phyloP scores from a whole-genome alignment of 768 basidiomycete species.

The Tulasnella sp. region DNA sequence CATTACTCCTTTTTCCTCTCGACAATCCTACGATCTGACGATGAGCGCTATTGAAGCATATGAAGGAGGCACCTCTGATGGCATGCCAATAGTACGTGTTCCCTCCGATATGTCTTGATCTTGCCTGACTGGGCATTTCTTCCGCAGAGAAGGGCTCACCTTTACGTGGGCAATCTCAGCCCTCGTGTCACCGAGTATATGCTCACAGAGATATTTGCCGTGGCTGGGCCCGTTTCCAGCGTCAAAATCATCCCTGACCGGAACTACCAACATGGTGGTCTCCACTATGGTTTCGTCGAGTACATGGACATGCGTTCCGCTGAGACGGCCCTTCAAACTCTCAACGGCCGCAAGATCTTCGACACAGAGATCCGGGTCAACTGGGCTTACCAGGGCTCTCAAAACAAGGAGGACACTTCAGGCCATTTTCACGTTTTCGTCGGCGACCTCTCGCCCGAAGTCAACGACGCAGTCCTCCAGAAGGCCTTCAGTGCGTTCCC shows the following conservation, averaged over 20 bases:
- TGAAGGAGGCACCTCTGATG: neutral
- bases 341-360: conserved; percentile 98
- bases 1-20: conserved; percentile 15
- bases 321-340: conserved; percentile 95
- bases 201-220: conserved; percentile 95
- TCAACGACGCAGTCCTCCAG: conserved; percentile 90
- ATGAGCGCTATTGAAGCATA: conserved; percentile 15
- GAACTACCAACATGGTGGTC: conserved; percentile 97
- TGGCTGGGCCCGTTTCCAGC: conserved; percentile 92
- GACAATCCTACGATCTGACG: neutral
- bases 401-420: conserved; percentile 98
- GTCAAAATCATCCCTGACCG: conserved; percentile 99
- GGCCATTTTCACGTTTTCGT: conserved; percentile 98
- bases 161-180: conserved; percentile 96
- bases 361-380: conserved; percentile 99
- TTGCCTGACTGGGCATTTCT: neutral
- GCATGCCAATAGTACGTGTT: neutral
- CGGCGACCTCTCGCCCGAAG: conserved; percentile 98
- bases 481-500: conserved; percentile 98
- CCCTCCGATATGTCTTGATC: conserved; percentile 19
- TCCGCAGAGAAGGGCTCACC: conserved; percentile 77
- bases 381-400: conserved; percentile 98
- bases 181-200: conserved; percentile 98
- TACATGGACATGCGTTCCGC: conserved; percentile 98
- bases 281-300: conserved; percentile 99